Percentiles rank a stretch among this genome's conserved stretches.
Evolutionary conservation across 2,329 filamentous ascomycete species (phyloP).

Genomic region (Setomelanomma holmii): DNA sequence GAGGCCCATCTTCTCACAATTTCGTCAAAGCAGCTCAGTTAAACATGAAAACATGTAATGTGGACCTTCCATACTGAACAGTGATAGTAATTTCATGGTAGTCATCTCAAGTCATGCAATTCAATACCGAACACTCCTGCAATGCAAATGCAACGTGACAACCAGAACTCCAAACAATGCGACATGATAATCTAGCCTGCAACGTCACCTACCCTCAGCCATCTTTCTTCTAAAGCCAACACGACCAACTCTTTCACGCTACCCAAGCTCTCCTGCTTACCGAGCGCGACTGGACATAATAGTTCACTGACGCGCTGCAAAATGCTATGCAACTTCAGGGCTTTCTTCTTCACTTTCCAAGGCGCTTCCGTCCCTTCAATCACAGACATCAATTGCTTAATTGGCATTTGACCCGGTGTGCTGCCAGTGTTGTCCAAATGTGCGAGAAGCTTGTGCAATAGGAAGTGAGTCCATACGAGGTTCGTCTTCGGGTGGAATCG

Average conservation of each 20-base stretch:
- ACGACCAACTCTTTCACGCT: slow-evolving; percentile 46
- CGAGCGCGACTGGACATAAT: slow-evolving; percentile 49
- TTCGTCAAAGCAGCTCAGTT: too few species aligned
- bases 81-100: too few species aligned
- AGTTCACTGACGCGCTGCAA: slow-evolving; percentile 46
- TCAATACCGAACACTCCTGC: too few species aligned
- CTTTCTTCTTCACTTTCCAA: slow-evolving; percentile 43
- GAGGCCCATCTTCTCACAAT: too few species aligned
- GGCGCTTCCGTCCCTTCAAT: slow-evolving; percentile 17
- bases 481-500: slow-evolving; percentile 67
- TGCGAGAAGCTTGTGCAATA: slow-evolving; percentile 63
- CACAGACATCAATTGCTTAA: slow-evolving; percentile 19
- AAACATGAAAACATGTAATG: too few species aligned
- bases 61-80: too few species aligned
- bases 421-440: slow-evolving; percentile 34
- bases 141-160: not conserved
- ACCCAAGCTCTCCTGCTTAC: slow-evolving; percentile 24
- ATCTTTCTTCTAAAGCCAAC: slow-evolving; percentile 41
- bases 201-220: slow-evolving; percentile 46
- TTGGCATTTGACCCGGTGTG: slow-evolving; percentile 27
- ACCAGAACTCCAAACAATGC: not conserved
- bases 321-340: slow-evolving; percentile 45
- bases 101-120: too few species aligned
- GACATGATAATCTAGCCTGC: slow-evolving; percentile 11
- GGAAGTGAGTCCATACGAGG: slow-evolving; percentile 68